These are phyloP conservation scores for Urochloa ruziziensis DNA, from an alignment of 176 grass and related monocot genomes.

Conservation along the genomic window DNA sequence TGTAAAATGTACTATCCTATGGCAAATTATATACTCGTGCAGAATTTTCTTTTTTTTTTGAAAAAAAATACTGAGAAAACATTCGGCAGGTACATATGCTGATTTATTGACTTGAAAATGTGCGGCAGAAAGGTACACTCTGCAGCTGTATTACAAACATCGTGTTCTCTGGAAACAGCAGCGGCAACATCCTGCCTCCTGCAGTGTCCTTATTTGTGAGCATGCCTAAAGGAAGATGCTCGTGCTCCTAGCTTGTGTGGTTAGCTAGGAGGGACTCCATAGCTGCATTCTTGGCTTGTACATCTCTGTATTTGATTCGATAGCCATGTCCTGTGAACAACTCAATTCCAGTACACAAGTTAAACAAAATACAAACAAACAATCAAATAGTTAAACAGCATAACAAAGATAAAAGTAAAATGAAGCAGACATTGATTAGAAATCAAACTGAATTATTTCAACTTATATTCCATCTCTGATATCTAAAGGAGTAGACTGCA, in stretches of 20 bases:
- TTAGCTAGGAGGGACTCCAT: conserved; percentile 24
- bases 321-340: conserved; percentile 40
- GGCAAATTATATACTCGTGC: background rate
- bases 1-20: background rate
- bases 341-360: background rate
- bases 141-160: background rate
- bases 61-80: background rate
- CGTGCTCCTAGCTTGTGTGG: conserved; percentile 15
- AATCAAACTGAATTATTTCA: background rate
- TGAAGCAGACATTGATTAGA: background rate
- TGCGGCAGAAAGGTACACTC: background rate
- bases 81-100: background rate
- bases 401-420: background rate
- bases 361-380: background rate
- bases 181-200: background rate
- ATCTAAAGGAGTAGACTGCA: conserved; percentile 8
- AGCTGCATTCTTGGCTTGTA: conserved; percentile 44
- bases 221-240: background rate
- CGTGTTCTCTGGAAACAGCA: background rate
- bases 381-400: background rate
- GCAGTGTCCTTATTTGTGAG: conserved; percentile 11
- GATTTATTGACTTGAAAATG: background rate
- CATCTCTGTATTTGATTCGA: conserved; percentile 42
- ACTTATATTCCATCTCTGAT: background rate
- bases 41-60: background rate